phyloP scores from a whole-genome alignment of 1,139 yeast genomes.

The Nakaseomyces uthaithaninus region DNA sequence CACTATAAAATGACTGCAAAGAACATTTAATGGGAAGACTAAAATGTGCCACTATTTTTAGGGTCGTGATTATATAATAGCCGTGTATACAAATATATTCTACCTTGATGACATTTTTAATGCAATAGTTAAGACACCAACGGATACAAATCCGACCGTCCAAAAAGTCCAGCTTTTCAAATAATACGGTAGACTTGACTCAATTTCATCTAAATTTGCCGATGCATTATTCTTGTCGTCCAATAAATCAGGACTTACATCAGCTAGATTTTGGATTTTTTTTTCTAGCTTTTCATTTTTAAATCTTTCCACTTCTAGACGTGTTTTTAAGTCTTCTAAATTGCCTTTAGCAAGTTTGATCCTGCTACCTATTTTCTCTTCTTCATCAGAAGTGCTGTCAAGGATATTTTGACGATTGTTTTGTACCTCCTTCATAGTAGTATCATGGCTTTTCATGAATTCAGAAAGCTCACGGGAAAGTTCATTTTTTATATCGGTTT shows the following conservation, averaged over 20 bases:
- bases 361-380: constrained; percentile 17
- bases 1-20: too few relatives aligned
- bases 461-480: constrained; percentile 16
- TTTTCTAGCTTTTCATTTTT: constrained; percentile 17
- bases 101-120: constrained; percentile 3
- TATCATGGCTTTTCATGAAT: constrained; percentile 16
- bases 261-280: background rate
- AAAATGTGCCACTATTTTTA: too few relatives aligned
- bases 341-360: constrained; percentile 21
- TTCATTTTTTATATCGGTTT: constrained; percentile 14
- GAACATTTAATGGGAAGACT: too few relatives aligned
- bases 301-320: constrained; percentile 23
- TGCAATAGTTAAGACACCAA: constrained; percentile 7
- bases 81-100: too few relatives aligned
- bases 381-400: constrained; percentile 13
- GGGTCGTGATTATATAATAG: too few relatives aligned
- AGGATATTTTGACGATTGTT: constrained; percentile 19
- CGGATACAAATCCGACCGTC: constrained; percentile 7
- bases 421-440: constrained; percentile 19
- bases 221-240: background rate
- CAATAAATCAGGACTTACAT: background rate
- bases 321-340: constrained; percentile 23
- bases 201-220: background rate
- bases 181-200: background rate
- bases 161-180: constrained; percentile 7